Percentiles rank a stretch among this genome's conserved stretches.
phyloP scores from a whole-genome alignment of 2,329 filamentous ascomycete species.

The Helicocarpus griseus region DNA sequence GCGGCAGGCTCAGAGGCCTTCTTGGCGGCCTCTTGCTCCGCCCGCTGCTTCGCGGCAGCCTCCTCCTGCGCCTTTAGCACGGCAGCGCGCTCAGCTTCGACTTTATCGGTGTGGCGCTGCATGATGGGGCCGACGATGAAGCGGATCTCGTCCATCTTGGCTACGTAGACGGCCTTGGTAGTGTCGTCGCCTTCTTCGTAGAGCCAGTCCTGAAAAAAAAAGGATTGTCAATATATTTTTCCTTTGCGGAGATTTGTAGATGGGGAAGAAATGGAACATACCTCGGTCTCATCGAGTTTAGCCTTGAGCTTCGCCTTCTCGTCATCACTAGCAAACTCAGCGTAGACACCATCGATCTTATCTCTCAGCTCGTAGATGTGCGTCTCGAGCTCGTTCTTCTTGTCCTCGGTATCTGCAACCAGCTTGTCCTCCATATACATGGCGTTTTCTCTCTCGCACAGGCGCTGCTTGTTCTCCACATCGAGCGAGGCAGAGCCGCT shows the following conservation, averaged over 20 bases:
- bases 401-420: slow-evolving; percentile 94
- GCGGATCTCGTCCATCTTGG: slow-evolving; percentile 94
- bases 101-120: slow-evolving; percentile 91
- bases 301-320: slow-evolving; percentile 80
- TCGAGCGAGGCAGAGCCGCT: slow-evolving; percentile 76
- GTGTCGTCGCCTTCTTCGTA: slow-evolving; percentile 96
- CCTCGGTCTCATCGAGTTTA: slow-evolving; percentile 78
- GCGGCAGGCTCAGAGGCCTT: slow-evolving; percentile 37
- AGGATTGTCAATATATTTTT: not conserved
- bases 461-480: slow-evolving; percentile 52
- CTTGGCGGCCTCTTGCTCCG: slow-evolving; percentile 55
- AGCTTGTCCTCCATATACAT: slow-evolving; percentile 99
- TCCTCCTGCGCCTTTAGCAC: slow-evolving; percentile 58
- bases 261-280: slow-evolving; percentile 40
- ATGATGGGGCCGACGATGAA: slow-evolving; percentile 82
- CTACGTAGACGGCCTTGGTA: slow-evolving; percentile 83
- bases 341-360: slow-evolving; percentile 87
- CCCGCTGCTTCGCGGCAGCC: slow-evolving; percentile 51
- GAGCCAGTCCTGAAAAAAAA: slow-evolving; percentile 69
- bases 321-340: slow-evolving; percentile 79
- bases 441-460: slow-evolving; percentile 69
- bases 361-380: slow-evolving; percentile 95
- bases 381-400: slow-evolving; percentile 98
- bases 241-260: not conserved
- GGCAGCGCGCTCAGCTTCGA: slow-evolving; percentile 74